Percentiles rank a stretch among this genome's conserved stretches.
Conservation (phyloP, 2,329 filamentous ascomycete genomes). For the Stromatinia cepivora region DNA sequence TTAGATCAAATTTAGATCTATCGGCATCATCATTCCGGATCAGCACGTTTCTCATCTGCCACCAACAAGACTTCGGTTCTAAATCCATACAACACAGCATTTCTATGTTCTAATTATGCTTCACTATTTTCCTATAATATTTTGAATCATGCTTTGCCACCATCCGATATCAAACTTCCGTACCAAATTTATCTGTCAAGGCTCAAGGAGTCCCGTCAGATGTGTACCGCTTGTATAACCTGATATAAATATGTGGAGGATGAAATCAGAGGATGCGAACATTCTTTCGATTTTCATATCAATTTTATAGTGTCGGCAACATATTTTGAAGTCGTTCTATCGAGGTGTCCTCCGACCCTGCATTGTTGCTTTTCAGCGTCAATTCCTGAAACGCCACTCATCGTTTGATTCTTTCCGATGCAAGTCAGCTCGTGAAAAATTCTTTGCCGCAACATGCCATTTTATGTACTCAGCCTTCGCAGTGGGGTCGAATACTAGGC, state of each 20-base stretch:
- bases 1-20: background rate
- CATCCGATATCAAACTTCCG: background rate
- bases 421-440: background rate
- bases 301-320: background rate
- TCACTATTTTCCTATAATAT: background rate
- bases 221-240: background rate
- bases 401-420: background rate
- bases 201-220: background rate
- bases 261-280: background rate
- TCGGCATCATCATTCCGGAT: background rate
- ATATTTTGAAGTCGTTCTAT: background rate
- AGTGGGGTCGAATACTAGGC: background rate
- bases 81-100: background rate
- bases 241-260: background rate
- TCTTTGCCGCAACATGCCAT: slow-evolving; percentile 1
- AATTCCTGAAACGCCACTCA: background rate
- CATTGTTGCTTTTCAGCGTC: background rate
- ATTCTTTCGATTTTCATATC: background rate
- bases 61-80: background rate
- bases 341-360: background rate
- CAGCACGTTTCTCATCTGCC: background rate
- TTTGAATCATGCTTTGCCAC: background rate
- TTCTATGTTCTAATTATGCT: no score
- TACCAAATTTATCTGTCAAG: background rate
- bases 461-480: background rate